phyloP scores from a whole-genome alignment of 768 basidiomycete species.

The Calocybe cyanea region DNA sequence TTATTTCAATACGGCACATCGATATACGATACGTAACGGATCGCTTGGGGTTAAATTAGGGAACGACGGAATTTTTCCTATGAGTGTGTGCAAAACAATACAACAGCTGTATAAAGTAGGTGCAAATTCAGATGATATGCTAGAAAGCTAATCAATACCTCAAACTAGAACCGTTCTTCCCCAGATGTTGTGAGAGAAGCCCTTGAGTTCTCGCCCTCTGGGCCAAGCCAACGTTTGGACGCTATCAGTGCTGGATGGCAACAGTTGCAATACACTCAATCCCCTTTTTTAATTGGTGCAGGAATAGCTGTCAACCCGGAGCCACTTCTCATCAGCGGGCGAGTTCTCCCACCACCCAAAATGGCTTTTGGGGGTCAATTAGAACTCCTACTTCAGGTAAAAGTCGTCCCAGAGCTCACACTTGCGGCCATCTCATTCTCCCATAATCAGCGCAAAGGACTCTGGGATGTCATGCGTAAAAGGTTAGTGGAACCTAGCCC shows the following conservation, averaged over 20 bases:
- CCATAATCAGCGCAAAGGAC: conserved; percentile 19
- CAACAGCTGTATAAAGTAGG: conserved; percentile 28
- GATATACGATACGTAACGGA: conserved; percentile 16
- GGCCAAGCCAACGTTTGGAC: conserved; percentile 18
- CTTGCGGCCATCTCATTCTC: background rate
- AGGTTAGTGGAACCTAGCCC: conserved; percentile 15
- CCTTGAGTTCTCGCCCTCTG: conserved; percentile 23
- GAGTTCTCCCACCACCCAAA: conserved; percentile 28
- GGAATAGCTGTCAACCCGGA: conserved; percentile 28
- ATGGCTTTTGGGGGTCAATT: conserved; percentile 24
- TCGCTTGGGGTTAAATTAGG: conserved; percentile 26
- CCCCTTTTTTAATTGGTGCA: conserved; percentile 38
- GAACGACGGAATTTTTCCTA: conserved; percentile 25
- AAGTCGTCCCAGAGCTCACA: background rate
- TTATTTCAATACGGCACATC: conserved; percentile 23
- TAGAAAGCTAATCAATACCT: background rate
- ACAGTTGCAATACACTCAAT: conserved; percentile 32
- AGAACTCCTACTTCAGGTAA: conserved; percentile 12
- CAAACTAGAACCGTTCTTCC: conserved; percentile 23
- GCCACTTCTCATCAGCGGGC: conserved; percentile 31
- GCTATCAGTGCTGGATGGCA: conserved; percentile 26
- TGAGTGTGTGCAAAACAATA: conserved; percentile 21
- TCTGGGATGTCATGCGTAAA: conserved; percentile 30
- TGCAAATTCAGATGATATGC: background rate
- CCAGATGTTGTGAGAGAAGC: conserved; percentile 28